These are phyloP conservation scores for Daldinia concentrica DNA, from an alignment of 495 filamentous ascomycete genomes.

Conservation along the genomic window DNA sequence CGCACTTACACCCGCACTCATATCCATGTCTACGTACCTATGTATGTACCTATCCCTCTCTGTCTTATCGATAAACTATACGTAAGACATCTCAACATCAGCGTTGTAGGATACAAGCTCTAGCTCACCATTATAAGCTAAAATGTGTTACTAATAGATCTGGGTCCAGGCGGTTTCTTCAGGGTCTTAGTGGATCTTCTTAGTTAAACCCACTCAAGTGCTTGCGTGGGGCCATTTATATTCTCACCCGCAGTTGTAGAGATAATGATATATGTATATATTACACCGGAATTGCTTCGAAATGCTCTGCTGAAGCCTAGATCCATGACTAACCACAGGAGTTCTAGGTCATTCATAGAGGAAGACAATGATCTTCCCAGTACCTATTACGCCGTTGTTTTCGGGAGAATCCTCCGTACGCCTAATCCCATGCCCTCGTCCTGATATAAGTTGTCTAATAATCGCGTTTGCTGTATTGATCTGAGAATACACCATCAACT, in stretches of 20 bases:
- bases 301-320: conserved; percentile 8
- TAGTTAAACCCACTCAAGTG: not conserved
- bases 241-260: not conserved
- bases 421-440: conserved; percentile 5
- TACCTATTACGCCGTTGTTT: conserved; percentile 21
- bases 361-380: not conserved
- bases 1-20: not conserved
- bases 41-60: not conserved
- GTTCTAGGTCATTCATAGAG: conserved; percentile 3
- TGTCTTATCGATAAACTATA: conserved; percentile 15
- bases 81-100: not conserved
- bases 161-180: not conserved
- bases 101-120: not conserved
- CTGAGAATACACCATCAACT: conserved; percentile 15
- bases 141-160: not conserved
- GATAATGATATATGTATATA: conserved; percentile 14
- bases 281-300: conserved; percentile 18
- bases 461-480: conserved; percentile 24
- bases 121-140: not conserved
- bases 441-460: conserved; percentile 22
- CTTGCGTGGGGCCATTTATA: not conserved
- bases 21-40: not conserved
- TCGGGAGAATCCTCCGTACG: conserved; percentile 14
- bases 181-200: not conserved
- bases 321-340: not conserved